Percentiles rank a stretch among this genome's conserved stretches.
Conservation (phyloP, 1,284 basidiomycete genomes). For the Wolfiporia cocos region DNA sequence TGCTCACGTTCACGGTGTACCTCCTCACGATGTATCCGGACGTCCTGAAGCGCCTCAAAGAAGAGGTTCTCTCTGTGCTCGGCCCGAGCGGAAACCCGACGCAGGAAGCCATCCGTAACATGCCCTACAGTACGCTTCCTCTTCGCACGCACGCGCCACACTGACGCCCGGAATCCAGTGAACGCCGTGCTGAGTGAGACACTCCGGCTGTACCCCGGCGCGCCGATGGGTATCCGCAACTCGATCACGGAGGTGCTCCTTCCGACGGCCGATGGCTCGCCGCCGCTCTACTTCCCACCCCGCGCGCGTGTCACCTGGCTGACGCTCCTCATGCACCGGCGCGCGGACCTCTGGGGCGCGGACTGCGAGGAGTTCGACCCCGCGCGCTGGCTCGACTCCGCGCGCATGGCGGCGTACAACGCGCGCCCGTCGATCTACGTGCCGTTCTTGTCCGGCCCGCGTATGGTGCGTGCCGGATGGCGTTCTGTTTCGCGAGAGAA, state of each 20-base stretch:
- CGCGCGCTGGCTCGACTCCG: conserved; percentile 46
- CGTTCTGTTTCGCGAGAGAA: too few relatives aligned
- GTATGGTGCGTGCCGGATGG: conserved; percentile 25
- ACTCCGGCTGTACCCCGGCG: conserved; percentile 10
- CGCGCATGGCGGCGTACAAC: conserved; percentile 33
- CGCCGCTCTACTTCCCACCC: conserved; percentile 4
- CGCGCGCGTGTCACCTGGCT: conserved; percentile 7
- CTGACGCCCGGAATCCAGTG: neutral
- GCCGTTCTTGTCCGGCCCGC: conserved; percentile 50
- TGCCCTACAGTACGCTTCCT: conserved; percentile 6
- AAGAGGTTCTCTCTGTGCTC: conserved; percentile 29
- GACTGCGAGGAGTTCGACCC: conserved; percentile 41
- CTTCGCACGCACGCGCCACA: neutral
- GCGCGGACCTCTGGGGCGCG: conserved; percentile 19
- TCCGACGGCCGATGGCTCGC: neutral
- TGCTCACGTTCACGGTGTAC: conserved; percentile 33
- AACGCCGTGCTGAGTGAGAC: conserved; percentile 11
- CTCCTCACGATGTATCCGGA: conserved; percentile 32
- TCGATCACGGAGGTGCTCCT: conserved; percentile 6
- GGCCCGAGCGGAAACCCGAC: conserved; percentile 2
- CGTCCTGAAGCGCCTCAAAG: conserved; percentile 27
- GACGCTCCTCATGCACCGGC: conserved; percentile 16
- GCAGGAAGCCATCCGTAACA: conserved; percentile 3
- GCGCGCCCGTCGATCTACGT: conserved; percentile 49
- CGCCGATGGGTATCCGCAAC: conserved; percentile 10